Conservation (phyloP, 176 grass and related monocot species). For the Neostapfia colusana region DNA sequence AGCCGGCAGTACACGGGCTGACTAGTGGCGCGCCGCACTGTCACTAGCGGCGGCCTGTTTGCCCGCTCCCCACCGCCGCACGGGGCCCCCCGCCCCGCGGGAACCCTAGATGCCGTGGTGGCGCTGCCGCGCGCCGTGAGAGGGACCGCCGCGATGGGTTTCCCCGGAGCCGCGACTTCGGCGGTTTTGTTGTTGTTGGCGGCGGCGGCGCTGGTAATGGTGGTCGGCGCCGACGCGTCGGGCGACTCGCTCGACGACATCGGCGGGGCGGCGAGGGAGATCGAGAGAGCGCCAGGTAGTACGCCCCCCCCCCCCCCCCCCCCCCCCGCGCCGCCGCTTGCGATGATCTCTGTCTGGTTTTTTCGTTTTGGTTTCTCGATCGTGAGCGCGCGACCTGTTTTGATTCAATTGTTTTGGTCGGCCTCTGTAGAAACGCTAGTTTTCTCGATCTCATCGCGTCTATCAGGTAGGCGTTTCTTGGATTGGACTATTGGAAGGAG, state of each 20-base stretch:
- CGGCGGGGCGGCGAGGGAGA: constrained; percentile 38
- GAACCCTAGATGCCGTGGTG: constrained; percentile 8
- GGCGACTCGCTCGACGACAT: constrained; percentile 32
- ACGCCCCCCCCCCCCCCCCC: not conserved
- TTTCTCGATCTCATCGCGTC: not conserved
- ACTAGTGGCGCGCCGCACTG: not conserved
- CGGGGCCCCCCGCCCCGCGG: not conserved
- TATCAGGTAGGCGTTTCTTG: not conserved
- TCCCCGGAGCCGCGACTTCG: not conserved
- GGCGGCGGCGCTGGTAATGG: not conserved
- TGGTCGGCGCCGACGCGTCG: not conserved
- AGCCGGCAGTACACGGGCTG: not conserved
- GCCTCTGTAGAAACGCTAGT: not conserved
- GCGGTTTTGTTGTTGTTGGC: not conserved
- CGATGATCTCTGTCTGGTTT: not conserved
- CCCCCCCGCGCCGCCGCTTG: not conserved
- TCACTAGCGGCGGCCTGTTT: not conserved
- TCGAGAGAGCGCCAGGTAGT: constrained; percentile 49
- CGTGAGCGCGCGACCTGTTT: not conserved
- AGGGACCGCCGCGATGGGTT: not conserved
- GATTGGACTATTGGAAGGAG: not conserved
- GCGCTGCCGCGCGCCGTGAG: not conserved
- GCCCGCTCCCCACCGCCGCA: not conserved
- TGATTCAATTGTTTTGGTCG: not conserved
- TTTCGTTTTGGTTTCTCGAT: not conserved